These are phyloP conservation scores for Athelia psychrophila DNA, from an alignment of 1,284 basidiomycete species.

Conservation along the genomic window DNA sequence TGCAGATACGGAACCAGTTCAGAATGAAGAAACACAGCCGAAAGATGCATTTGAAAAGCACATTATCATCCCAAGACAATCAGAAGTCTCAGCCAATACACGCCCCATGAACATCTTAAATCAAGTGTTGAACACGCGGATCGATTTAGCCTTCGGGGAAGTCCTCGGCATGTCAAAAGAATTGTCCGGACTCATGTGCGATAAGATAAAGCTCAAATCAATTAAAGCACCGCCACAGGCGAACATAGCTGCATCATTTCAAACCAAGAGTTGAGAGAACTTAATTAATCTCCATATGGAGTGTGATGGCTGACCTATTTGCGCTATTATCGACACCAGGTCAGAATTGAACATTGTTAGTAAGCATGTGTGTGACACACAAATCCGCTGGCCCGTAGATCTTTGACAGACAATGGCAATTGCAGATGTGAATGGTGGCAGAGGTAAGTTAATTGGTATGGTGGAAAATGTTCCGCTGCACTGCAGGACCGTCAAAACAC, in stretches of 20 bases:
- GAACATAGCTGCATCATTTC: background rate
- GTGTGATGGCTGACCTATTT: constrained; percentile 8
- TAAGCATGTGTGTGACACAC: background rate
- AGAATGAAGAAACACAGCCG: background rate
- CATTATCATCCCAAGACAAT: background rate
- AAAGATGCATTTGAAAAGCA: background rate
- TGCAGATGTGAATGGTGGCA: constrained; percentile 21
- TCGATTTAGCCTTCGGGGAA: background rate
- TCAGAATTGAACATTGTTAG: constrained; percentile 20
- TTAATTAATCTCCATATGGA: background rate
- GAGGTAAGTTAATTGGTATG: constrained; percentile 12
- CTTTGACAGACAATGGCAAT: constrained; percentile 9
- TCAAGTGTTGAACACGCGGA: background rate
- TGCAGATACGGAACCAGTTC: too few species aligned
- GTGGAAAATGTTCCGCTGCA: constrained; percentile 11
- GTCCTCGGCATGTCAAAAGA: background rate
- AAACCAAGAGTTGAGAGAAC: background rate
- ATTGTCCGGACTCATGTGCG: background rate
- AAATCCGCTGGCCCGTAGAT: constrained; percentile 12
- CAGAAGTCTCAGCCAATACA: background rate
- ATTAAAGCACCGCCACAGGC: too few species aligned
- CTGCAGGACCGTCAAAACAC: constrained; percentile 11
- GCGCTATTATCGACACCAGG: constrained; percentile 19
- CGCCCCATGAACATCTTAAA: background rate
- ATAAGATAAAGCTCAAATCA: background rate